These are phyloP conservation scores for Jackrogersella multiformis DNA, from an alignment of 495 filamentous ascomycete species.

Conservation along the genomic window DNA sequence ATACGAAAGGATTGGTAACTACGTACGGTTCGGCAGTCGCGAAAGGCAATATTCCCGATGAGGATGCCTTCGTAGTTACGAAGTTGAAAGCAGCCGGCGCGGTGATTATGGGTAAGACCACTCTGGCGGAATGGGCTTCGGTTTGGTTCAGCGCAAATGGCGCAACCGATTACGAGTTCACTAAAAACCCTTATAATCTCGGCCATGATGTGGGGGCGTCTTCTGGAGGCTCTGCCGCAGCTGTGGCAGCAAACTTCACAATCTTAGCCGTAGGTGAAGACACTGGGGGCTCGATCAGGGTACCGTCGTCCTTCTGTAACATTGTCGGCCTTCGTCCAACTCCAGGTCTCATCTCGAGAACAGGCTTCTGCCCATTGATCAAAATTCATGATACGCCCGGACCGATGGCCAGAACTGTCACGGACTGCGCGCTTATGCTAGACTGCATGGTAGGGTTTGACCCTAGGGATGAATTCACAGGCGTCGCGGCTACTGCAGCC, in stretches of 20 bases:
- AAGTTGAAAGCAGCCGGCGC: conserved; percentile 56
- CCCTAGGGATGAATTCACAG: conserved; percentile 42
- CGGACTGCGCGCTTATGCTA: conserved; percentile 50
- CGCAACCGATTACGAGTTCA: conserved; percentile 34
- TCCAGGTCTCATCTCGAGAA: conserved; percentile 45
- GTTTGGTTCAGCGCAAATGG: conserved; percentile 31
- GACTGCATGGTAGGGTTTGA: conserved; percentile 49
- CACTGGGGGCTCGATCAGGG: conserved; percentile 38
- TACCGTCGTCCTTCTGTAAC: conserved; percentile 34
- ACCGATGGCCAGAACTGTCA: conserved; percentile 50
- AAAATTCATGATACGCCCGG: conserved; percentile 49
- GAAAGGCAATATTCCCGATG: conserved; percentile 26
- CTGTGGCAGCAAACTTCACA: conserved; percentile 46
- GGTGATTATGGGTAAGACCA: conserved; percentile 56
- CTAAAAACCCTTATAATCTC: conserved; percentile 36
- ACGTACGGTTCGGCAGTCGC: conserved; percentile 36
- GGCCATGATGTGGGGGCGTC: conserved; percentile 30
- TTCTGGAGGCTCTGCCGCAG: conserved; percentile 44
- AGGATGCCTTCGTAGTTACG: conserved; percentile 48
- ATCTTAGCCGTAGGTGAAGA: conserved; percentile 44
- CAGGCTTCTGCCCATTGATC: conserved; percentile 46
- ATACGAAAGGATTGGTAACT: conserved; percentile 42
- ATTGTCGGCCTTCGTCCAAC: conserved; percentile 40
- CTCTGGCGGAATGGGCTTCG: conserved; percentile 30
- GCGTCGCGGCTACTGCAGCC: conserved; percentile 31